Evolutionary conservation across 108 stramenopile species (phyloP), one percentile per base, ranked within the genome.

Genomic region (Fragilaria crotonensis): DNA sequence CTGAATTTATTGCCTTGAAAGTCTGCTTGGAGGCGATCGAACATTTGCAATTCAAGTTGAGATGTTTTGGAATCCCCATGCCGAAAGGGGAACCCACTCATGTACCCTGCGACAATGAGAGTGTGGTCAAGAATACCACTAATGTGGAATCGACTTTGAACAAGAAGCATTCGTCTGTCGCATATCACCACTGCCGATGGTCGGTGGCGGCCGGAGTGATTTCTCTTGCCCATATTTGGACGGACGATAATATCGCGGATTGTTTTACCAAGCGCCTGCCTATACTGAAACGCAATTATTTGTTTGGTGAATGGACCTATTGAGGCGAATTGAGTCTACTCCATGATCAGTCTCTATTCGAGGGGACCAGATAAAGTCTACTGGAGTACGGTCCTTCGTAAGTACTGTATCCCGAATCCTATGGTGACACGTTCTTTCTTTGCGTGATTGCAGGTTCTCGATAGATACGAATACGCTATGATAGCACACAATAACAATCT

Each of bases 1-100:
- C 54, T 53, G 77, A 84, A 51, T 75, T 79, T 52, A 33, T 71
- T 17, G 84, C 77, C 20, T 74, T 79, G 71, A 78, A 66, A 52
- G 30, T 28, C 41, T 65, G 70, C 25, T 36, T 28, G 28, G 83
- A 80, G 52, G 65, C 45, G 21, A 32, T 76, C 21, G 17, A 58
- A 45, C 70, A 63, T 1, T 25, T 83, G 32, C 56, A 76, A 29
- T 74, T 71, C 60, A 75, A 79, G 51, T 45, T 82, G 26, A 33
- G 78, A 5, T 68, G 77, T 62, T 66, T 79, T 51, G 76, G 78
- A 0, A 54, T 75, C 26, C 72, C 71, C 21, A 41, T 79, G 11
- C 57, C 29, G 7, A 11, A 56, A 33, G 31, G 30, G 18, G 76
- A 64, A 20, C 73, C 77, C 5, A 50, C 77, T 0, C 28, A 60